Percentiles rank a stretch among this genome's conserved stretches.
Conservation (phyloP, 176 grass and related monocot genomes). For the Triticum timopheevii region DNA sequence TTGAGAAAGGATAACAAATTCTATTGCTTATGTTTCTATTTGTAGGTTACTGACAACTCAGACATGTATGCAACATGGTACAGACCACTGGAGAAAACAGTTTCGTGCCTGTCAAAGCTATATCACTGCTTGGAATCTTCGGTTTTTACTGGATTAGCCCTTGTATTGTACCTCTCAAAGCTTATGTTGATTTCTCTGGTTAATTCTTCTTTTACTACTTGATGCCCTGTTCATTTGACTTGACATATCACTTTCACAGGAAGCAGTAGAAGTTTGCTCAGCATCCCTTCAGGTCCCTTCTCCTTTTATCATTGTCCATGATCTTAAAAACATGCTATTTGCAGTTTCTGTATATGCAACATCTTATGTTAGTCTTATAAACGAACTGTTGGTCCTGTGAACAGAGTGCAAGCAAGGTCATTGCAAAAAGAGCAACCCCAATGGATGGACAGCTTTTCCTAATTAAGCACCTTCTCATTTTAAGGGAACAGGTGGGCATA, state of each 20-base stretch:
- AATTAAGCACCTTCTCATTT: constrained; percentile 95
- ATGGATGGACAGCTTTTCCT: constrained; percentile 99
- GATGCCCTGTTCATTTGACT: constrained; percentile 19
- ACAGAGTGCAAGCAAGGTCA: constrained; percentile 82
- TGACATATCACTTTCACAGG: constrained; percentile 54
- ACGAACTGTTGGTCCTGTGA: constrained; percentile 28
- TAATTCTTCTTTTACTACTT: constrained; percentile 27
- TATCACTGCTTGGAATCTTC: constrained; percentile 89
- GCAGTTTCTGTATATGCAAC: constrained; percentile 6
- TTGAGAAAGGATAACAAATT: background rate
- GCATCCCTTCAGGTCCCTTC: constrained; percentile 79
- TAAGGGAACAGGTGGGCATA: constrained; percentile 79
- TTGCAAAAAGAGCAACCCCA: constrained; percentile 76
- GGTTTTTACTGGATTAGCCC: constrained; percentile 98
- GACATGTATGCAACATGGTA: constrained; percentile 88
- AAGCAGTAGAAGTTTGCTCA: constrained; percentile 95
- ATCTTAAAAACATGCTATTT: constrained; percentile 23
- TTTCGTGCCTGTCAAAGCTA: constrained; percentile 92
- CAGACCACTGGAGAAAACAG: constrained; percentile 95
- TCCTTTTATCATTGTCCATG: constrained; percentile 16
- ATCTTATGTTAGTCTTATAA: constrained; percentile 34
- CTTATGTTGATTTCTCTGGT: constrained; percentile 18
- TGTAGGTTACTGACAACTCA: constrained; percentile 67
- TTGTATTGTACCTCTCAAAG: constrained; percentile 54
- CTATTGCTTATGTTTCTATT: constrained; percentile 29